Evolutionary conservation across 345 rosid genomes (phyloP), one percentile per base, ranked within the genome.

Genomic region (Murraya paniculata): DNA sequence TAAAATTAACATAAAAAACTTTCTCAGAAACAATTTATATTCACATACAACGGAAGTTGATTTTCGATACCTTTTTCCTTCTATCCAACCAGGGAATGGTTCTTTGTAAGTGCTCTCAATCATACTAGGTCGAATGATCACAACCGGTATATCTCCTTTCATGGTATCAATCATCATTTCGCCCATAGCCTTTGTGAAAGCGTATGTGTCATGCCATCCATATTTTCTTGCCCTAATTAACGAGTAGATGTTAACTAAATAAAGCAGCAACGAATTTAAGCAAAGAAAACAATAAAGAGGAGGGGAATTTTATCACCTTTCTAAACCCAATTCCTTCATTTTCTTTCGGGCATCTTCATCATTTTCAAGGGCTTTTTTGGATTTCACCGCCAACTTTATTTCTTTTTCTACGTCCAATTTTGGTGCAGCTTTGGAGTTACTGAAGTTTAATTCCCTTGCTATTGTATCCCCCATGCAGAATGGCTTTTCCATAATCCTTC

Each of bases 81-180:
- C 97, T 95, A 96, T 91, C 99, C 99, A 96, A 68, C 99, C 98
- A 0, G 98, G 95, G 80, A 96, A 94, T 27, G 99, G 98, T 59
- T 96, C 99, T 82, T 84, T 88, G 84, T 76, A 89, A 68, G 99
- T 94, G 84, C 99, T 94, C 72, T 92, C 97, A 16, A 96, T 90
- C 38, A 92, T 89, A 65, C 97, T 94, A 8, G 98, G 97, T 28
- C 99, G 82, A 36, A 96, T 85, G 30, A 96, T 89, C 66, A 91
- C 92, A 0, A 94, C 91, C 0, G 99, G 97, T 35, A 90, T 86
- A 18, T 94, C 87, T 57, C 90, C 99, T 85, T 97, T 76, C 85
- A 85, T 82, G 77, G 78, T 85, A 67, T 92, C 87, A 38, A 94
- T 91, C 84, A 94, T 84, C 98, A 96, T 96, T 77, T 96, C 98